Evolutionary conservation across 441 rosid genomes (phyloP).

Genomic region (Erodium texanum): DNA sequence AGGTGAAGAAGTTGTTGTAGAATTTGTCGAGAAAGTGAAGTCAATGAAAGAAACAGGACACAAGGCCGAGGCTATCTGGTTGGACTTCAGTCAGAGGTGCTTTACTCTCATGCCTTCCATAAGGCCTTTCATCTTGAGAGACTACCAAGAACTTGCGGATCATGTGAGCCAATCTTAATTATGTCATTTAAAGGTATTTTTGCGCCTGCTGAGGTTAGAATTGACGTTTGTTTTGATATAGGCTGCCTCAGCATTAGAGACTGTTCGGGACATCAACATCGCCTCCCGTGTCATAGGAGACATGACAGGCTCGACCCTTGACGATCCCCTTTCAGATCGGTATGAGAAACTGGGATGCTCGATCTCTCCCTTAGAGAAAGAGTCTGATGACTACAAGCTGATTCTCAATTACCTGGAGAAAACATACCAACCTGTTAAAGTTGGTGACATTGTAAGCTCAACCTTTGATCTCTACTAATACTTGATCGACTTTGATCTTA

Average conservation of each 20-base stretch:
- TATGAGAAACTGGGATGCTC: slow-evolving; percentile 51
- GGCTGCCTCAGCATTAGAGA: slow-evolving; percentile 60
- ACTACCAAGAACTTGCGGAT: slow-evolving; percentile 64
- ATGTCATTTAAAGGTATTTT: no score
- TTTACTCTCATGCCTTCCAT: slow-evolving; percentile 56
- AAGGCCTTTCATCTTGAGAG: slow-evolving; percentile 55
- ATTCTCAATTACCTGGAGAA: slow-evolving; percentile 50
- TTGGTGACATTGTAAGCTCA: slow-evolving; percentile 49
- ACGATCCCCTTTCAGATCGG: slow-evolving; percentile 57
- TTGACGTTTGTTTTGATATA: slow-evolving; percentile 7
- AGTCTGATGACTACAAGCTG: slow-evolving; percentile 68
- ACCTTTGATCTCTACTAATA: background rate
- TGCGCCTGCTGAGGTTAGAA: no score
- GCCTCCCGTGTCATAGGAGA: slow-evolving; percentile 70
- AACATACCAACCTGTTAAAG: slow-evolving; percentile 65
- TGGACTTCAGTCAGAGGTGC: slow-evolving; percentile 74
- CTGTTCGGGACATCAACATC: slow-evolving; percentile 48
- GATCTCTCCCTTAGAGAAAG: slow-evolving; percentile 45
- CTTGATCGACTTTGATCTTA: background rate
- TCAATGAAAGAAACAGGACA: slow-evolving; percentile 37
- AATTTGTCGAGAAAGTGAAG: slow-evolving; percentile 47
- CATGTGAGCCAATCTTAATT: slow-evolving; percentile 38
- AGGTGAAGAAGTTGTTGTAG: slow-evolving; percentile 65
- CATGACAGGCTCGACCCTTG: slow-evolving; percentile 55
- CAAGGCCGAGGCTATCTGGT: slow-evolving; percentile 55